Evolutionary conservation across 2,329 filamentous ascomycete genomes (phyloP).

Genomic region (Ophiostoma ips): DNA sequence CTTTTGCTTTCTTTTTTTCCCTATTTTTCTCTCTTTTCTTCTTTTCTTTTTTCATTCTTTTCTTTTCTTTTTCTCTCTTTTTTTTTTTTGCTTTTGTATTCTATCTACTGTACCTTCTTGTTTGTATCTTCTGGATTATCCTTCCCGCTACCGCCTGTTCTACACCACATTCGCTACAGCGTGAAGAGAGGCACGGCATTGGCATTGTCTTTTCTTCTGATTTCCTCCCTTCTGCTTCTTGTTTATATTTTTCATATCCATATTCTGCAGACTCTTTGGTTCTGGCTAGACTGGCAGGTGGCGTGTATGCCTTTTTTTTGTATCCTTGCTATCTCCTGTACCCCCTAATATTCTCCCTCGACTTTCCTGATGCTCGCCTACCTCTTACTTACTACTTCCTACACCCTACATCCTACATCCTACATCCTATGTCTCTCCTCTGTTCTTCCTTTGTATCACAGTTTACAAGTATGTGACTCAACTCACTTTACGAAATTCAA

Average conservation of each 20-base stretch:
- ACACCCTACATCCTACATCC: too few species aligned
- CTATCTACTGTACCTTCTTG: background rate
- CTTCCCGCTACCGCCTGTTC: background rate
- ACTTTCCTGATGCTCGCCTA: too few species aligned
- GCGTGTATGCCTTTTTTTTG: too few species aligned
- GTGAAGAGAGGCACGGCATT: background rate
- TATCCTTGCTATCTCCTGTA: too few species aligned
- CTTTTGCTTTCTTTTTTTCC: background rate
- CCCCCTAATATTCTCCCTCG: too few species aligned
- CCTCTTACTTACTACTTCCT: too few species aligned
- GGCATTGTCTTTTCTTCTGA: background rate
- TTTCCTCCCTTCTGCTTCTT: background rate
- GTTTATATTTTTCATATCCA: background rate
- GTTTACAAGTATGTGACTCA: conserved; percentile 4
- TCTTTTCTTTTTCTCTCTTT: background rate
- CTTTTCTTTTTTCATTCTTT: background rate
- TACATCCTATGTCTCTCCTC: too few species aligned
- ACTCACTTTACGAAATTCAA: conserved; percentile 5
- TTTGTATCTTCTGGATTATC: background rate
- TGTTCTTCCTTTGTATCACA: background rate
- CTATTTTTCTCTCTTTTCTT: background rate
- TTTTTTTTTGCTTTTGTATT: background rate
- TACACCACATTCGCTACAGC: background rate
- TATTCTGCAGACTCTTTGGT: too few species aligned
- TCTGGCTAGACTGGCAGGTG: too few species aligned